Base-by-base conservation (phyloP, 2,329 filamentous ascomycete species). In the Pseudopithomyces maydicus region DNA sequence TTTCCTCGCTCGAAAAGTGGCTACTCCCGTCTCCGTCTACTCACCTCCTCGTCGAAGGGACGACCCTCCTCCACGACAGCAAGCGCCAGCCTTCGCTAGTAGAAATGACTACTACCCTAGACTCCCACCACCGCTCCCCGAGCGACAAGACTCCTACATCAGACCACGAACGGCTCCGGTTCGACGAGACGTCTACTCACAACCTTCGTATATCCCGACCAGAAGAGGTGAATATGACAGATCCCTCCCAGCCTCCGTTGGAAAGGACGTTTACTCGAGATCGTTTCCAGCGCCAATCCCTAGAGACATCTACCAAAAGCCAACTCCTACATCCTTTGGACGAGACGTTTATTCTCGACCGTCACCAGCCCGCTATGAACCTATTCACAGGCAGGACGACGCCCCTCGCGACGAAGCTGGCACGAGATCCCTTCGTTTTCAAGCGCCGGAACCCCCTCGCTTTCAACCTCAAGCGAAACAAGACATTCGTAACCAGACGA, bases 61-160 rank as follows among this genome's bases (percentile, higher is more conserved):
- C 46, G 51, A 61, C 32, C 52, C 56, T 33, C 52, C 51, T 32
- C 10, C 60, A 33, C 50, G 56, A 52, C 19, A 36, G 49, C 19
- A 33, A 38, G 41, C 53, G 20, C 52, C 58, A 54, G 41, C 48
- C 52, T 63, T 52, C 20, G 61, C 59, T 54, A 60, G 56, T 48
- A 64, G 63, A 35, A 59, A 64, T 22, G 56, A 65, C 52, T 60
- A 68, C 56, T 63, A 62, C 53, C 61, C 61, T 29, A 52, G 59
- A 55, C 56, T 65, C 53, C 48, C 49, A 15, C 54, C 61, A 19
- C 51, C 58, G 33, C 39, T 56, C 32, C 50, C 23, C 45, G 44
- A 57, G 33, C 46, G 56, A 56, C 44, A 33, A 52, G 45, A 59
- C 29, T 8, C 62, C 41, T 51, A 52, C 56, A 15, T 58, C 20